phyloP scores from a whole-genome alignment of 176 grass and related monocot genomes.

The Rhipidocladum racemiflorum region DNA sequence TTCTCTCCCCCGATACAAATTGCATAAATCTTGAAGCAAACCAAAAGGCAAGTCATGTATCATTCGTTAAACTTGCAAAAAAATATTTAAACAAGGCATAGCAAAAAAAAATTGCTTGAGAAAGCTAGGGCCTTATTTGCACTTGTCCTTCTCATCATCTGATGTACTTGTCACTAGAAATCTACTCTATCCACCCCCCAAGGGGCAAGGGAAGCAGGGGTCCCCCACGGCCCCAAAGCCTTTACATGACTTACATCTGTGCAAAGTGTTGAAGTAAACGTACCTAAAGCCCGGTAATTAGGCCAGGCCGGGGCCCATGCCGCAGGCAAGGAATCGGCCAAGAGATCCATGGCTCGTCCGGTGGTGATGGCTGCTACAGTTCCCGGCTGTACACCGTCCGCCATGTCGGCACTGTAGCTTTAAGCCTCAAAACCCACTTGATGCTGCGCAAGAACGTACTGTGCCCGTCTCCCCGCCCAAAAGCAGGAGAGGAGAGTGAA shows the following conservation, averaged over 20 bases:
- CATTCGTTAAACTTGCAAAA: too few relatives aligned
- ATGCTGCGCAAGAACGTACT: not conserved
- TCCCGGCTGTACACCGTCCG: conserved; percentile 13
- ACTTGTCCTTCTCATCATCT: conserved; percentile 2
- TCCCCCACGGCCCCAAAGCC: not conserved
- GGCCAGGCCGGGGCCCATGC: not conserved
- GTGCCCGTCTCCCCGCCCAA: not conserved
- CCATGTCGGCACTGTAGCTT: conserved; percentile 34
- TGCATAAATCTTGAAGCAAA: too few relatives aligned
- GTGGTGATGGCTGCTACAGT: conserved; percentile 39
- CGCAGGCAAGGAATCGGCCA: not conserved
- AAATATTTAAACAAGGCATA: too few relatives aligned
- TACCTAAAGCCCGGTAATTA: conserved; percentile 10
- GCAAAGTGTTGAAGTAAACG: not conserved
- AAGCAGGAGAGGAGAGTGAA: not conserved
- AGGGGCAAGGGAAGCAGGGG: not conserved
- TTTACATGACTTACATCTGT: not conserved
- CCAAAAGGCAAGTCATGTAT: too few relatives aligned
- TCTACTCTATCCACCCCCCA: not conserved
- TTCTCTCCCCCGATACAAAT: too few relatives aligned
- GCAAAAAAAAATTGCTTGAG: too few relatives aligned
- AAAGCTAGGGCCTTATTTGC: conserved; percentile 12
- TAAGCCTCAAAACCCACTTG: not conserved
- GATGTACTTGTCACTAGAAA: conserved; percentile 25
- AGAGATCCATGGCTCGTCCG: not conserved